Evolutionary conservation across 2,329 filamentous ascomycete species (phyloP).

Genomic region (Trichophyton mentagrophytes): DNA sequence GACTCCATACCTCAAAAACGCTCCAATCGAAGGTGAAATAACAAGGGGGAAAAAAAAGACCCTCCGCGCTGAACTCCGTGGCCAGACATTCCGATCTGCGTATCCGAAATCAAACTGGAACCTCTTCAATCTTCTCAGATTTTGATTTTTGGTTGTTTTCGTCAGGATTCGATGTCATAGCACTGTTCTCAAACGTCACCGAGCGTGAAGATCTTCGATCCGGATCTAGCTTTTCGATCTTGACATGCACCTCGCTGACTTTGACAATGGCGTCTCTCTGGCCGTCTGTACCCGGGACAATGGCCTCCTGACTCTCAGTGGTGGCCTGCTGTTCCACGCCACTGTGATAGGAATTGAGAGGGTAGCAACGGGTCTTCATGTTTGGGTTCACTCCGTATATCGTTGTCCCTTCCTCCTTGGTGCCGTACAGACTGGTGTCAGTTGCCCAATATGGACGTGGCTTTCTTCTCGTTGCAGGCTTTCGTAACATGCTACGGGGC

Average conservation of each 20-base stretch:
- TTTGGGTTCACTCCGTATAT: not conserved
- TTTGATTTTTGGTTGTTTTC: not conserved
- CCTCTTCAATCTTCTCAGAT: not conserved
- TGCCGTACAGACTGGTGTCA: not conserved
- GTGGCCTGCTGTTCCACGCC: not conserved
- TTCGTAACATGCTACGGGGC: not conserved
- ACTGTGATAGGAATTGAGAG: not conserved
- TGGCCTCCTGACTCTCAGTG: conserved; percentile 7
- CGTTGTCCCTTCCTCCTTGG: not conserved
- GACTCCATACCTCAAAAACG: too few species aligned
- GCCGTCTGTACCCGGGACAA: not conserved
- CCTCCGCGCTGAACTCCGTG: too few species aligned
- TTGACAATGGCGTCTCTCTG: not conserved
- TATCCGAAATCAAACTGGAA: not conserved
- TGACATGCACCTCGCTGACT: conserved; percentile 5
- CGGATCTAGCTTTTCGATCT: not conserved
- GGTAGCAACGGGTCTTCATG: not conserved
- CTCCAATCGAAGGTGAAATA: too few species aligned
- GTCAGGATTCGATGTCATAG: not conserved
- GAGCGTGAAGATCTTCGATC: not conserved
- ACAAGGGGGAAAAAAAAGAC: too few species aligned
- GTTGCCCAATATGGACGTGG: not conserved
- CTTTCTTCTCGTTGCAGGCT: not conserved
- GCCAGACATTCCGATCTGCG: not conserved
- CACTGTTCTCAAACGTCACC: not conserved